Evolutionary conservation across 78 protist genomes (phyloP).

Genomic region (Tieghemostelium lacteum): DNA sequence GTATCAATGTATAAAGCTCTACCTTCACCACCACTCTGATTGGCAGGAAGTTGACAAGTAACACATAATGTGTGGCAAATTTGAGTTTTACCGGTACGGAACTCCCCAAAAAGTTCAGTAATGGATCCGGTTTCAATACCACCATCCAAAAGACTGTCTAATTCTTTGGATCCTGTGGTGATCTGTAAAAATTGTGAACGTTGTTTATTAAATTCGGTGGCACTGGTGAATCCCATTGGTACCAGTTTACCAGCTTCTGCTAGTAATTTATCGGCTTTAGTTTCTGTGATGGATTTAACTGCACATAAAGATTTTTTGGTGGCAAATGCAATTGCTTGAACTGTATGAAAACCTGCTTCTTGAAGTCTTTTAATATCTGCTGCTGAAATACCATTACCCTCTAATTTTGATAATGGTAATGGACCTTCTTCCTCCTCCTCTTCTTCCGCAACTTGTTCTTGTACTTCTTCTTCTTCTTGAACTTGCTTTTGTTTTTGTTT

Average conservation of each 20-base stretch:
- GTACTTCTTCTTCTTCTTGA: conserved; percentile 20
- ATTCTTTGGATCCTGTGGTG: conserved; percentile 96
- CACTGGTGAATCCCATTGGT: conserved; percentile 97
- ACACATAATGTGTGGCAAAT: conserved; percentile 99
- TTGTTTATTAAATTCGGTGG: conserved; percentile 91
- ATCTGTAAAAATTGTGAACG: conserved; percentile 87
- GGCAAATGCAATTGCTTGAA: conserved; percentile 94
- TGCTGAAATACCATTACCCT: conserved; percentile 90
- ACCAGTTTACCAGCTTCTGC: conserved; percentile 91
- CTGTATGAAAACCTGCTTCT: conserved; percentile 97
- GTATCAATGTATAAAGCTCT: conserved; percentile 99
- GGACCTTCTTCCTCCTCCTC: conserved; percentile 57
- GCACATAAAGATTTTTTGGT: conserved; percentile 87
- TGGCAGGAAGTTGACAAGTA: conserved; percentile 92
- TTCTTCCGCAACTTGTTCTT: conserved; percentile 66
- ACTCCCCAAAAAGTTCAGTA: conserved; percentile 99
- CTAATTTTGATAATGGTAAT: conserved; percentile 72
- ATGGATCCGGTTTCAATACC: conserved; percentile 99
- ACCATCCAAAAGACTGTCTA: conserved; percentile 96
- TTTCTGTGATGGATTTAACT: conserved; percentile 97
- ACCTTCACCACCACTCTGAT: conserved; percentile 98
- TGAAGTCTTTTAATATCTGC: conserved; percentile 94
- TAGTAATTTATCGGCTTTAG: conserved; percentile 97
- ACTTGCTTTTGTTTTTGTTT: conserved; percentile 25
- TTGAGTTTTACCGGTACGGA: conserved; percentile 99